Conservation (phyloP, 768 basidiomycete genomes). For the Termitomyces sp. region DNA sequence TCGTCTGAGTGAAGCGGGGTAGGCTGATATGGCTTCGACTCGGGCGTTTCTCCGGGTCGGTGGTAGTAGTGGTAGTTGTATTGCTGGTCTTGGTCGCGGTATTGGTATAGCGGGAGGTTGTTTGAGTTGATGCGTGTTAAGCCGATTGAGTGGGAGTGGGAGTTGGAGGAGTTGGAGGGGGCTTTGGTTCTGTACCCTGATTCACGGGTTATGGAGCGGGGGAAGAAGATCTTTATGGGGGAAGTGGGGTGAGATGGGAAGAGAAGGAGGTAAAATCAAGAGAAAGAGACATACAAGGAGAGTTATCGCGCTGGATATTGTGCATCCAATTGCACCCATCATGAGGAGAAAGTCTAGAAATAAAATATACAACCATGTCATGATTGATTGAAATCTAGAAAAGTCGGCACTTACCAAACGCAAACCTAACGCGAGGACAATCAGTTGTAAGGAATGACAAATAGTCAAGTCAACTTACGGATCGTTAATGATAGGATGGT, state of each 20-base stretch:
- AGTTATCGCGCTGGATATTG: constrained; percentile 78
- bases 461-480: constrained; percentile 39
- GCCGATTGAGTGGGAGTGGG: constrained; percentile 19
- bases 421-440: constrained; percentile 40
- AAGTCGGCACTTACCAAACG: constrained; percentile 42
- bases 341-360: constrained; percentile 63
- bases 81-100: background rate
- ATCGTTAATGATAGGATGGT: constrained; percentile 47
- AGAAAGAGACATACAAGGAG: constrained; percentile 52
- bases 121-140: background rate
- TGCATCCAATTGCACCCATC: constrained; percentile 69
- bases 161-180: constrained; percentile 21
- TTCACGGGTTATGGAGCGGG: constrained; percentile 65
- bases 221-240: constrained; percentile 64
- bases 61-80: background rate
- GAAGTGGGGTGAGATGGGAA: background rate
- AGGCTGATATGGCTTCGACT: constrained; percentile 1
- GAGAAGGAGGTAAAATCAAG: background rate
- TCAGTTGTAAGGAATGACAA: background rate
- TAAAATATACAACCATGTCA: background rate
- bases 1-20: background rate
- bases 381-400: background rate
- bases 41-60: background rate
- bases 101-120: background rate
- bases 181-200: constrained; percentile 53